phyloP scores from a whole-genome alignment of 2,329 filamentous ascomycete genomes.

The Fusarium sp. region DNA sequence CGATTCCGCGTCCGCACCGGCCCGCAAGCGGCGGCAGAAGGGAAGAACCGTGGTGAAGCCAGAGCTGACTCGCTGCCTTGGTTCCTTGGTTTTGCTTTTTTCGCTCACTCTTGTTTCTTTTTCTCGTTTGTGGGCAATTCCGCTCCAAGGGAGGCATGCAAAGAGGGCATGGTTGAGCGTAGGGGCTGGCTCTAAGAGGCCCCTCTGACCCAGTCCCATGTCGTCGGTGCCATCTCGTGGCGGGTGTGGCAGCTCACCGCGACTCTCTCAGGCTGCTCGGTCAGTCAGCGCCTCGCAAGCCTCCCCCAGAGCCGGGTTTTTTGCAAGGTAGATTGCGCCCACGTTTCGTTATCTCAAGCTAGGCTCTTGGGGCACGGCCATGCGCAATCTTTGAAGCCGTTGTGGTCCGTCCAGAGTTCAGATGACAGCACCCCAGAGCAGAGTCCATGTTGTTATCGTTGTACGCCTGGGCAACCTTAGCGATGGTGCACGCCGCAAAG shows the following conservation, averaged over 20 bases:
- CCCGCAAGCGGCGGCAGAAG: conserved; percentile 26
- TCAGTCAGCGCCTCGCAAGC: background rate
- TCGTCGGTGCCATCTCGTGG: conserved; percentile 41
- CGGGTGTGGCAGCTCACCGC: conserved; percentile 33
- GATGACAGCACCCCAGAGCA: background rate
- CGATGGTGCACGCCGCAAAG: background rate
- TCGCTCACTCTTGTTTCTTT: conserved; percentile 8
- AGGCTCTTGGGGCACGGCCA: background rate
- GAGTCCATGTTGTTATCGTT: background rate
- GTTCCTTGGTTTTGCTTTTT: conserved; percentile 17
- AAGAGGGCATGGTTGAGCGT: background rate
- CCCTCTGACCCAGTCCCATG: conserved; percentile 47
- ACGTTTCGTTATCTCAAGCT: background rate
- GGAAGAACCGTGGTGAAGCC: conserved; percentile 4
- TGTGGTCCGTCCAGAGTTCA: background rate
- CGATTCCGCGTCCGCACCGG: conserved; percentile 40
- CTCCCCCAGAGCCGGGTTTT: background rate
- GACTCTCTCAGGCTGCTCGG: background rate
- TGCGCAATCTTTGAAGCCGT: background rate
- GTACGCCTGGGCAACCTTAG: background rate
- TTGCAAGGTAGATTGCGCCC: background rate
- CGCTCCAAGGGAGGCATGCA: conserved; percentile 2
- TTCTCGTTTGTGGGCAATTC: conserved; percentile 25
- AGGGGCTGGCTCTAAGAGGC: conserved; percentile 27
- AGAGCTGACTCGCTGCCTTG: conserved; percentile 36